These are phyloP conservation scores for Chlamydomonas sphaeroides DNA, from an alignment of 139 green algal species.

Conservation along the genomic window DNA sequence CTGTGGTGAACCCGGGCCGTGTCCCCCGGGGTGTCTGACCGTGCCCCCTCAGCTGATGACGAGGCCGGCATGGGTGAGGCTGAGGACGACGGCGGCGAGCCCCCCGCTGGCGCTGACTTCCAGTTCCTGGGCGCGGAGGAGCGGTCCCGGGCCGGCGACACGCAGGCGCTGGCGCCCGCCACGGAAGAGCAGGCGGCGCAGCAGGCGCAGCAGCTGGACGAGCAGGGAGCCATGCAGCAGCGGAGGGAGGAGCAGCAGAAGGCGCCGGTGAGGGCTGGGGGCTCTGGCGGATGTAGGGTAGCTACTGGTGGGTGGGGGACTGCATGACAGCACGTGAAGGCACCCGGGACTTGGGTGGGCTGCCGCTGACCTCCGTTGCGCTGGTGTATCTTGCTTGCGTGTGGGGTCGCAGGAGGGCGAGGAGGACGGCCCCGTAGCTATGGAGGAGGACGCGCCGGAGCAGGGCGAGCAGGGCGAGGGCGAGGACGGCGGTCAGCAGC, in stretches of 20 bases:
- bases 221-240: conserved; percentile 14
- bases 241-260: conserved; percentile 29
- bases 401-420: neutral
- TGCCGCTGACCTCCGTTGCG: no score
- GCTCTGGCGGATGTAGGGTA: neutral
- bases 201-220: conserved; percentile 29
- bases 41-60: neutral
- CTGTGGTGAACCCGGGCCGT: no score
- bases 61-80: conserved; percentile 49
- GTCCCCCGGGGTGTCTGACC: no score
- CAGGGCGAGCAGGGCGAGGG: conserved; percentile 6
- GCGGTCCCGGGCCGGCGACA: conserved; percentile 44
- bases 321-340: no score
- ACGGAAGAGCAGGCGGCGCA: conserved; percentile 88
- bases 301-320: no score
- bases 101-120: conserved; percentile 57
- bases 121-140: conserved; percentile 68
- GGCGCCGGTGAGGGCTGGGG: neutral
- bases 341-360: no score
- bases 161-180: conserved; percentile 78
- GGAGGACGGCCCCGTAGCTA: conserved; percentile 2
- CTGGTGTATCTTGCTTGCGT: no score
- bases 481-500: neutral
- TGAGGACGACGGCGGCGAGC: conserved; percentile 43
- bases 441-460: conserved; percentile 22